These are phyloP conservation scores for Nothophytophthora sp. DNA, from an alignment of 352 stramenopile genomes.

Conservation along the genomic window DNA sequence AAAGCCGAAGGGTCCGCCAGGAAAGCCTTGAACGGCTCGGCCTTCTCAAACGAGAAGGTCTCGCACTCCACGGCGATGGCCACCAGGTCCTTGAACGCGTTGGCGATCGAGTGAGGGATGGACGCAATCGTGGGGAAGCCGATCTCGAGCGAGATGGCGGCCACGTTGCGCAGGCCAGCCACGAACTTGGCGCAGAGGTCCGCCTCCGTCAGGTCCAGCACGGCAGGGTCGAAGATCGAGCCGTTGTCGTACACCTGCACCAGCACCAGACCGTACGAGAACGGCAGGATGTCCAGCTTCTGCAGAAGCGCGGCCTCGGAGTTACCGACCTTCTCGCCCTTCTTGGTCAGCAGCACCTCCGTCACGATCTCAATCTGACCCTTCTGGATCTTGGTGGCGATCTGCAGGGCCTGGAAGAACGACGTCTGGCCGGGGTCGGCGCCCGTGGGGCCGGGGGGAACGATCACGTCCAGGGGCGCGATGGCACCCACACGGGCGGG, in stretches of 20 bases:
- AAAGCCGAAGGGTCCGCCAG: conserved; percentile 95
- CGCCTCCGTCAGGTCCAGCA: conserved; percentile 98
- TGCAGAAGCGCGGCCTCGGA: conserved; percentile 98
- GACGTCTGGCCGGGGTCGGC: conserved; percentile 99
- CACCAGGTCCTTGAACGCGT: conserved; percentile 98
- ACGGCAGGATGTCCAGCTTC: conserved; percentile 99
- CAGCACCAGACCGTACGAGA: conserved; percentile 99
- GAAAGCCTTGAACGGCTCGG: conserved; percentile 97
- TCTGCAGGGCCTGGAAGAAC: conserved; percentile 99
- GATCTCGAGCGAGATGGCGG: conserved; percentile 95
- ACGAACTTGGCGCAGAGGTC: conserved; percentile 97
- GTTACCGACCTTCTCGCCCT: conserved; percentile 97
- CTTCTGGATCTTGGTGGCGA: conserved; percentile 99
- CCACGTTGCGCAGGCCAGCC: conserved; percentile 93
- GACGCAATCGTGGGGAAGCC: conserved; percentile 97
- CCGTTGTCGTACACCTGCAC: conserved; percentile 98
- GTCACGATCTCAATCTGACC: conserved; percentile 99
- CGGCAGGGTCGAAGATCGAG: conserved; percentile 98
- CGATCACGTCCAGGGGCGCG: conserved; percentile 96
- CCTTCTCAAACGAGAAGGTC: conserved; percentile 98
- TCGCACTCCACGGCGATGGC: conserved; percentile 95
- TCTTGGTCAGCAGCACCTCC: conserved; percentile 95
- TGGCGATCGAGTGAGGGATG: conserved; percentile 98
- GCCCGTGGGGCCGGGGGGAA: conserved; percentile 97
- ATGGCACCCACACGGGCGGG: conserved; percentile 96